Evolutionary conservation across 768 basidiomycete genomes (phyloP), one percentile per base, ranked within the genome.

Genomic region (Amyloporia xantha): DNA sequence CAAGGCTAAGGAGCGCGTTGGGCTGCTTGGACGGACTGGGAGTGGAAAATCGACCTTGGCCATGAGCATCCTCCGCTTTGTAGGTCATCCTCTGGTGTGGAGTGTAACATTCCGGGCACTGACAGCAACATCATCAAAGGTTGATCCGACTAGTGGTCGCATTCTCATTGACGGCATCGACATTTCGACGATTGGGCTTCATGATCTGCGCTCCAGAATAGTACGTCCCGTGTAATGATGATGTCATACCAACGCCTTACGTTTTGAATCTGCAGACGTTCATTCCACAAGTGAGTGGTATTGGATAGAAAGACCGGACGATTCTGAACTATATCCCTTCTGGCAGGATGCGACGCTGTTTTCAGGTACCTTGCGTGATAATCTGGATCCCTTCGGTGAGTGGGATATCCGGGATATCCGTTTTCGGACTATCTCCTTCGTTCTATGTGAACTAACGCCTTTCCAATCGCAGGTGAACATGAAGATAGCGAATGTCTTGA

Each of bases 141-240:
- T 83, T 15, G 91, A 95, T 59, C 90, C 92, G 1, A 68, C 74
- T 2, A 70, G 68, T 13, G 93, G 93, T 0, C 74, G 74, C 20
- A 91, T 96, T 44, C 25, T 87, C 40, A 82, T 95, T 17, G 92
- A 93, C 53, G 92, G 91, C 4, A 83, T 94, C 50, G 91, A 94
- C 59, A 90, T 92, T 44, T 83, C 84, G 1, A 82, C 70, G 3
- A 92, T 96, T 48, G 91, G 91, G 11, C 67, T 93, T 15, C 80
- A 91, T 59, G 91, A 92, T 61, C 61, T 94, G 53, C 75, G 87
- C n/a, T 84, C 85, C 1, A 77, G 82, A 53, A 55, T 87, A 64
- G 84, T 85, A 60, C 61, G 81, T 67, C 2, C n/a, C n/a, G n/a
- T n/a, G n/a, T n/a, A n/a, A n/a, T n/a, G n/a, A n/a, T n/a, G n/a